Evolutionary conservation across 495 filamentous ascomycete species (phyloP).

Genomic region (Hyaloscypha finlandica): DNA sequence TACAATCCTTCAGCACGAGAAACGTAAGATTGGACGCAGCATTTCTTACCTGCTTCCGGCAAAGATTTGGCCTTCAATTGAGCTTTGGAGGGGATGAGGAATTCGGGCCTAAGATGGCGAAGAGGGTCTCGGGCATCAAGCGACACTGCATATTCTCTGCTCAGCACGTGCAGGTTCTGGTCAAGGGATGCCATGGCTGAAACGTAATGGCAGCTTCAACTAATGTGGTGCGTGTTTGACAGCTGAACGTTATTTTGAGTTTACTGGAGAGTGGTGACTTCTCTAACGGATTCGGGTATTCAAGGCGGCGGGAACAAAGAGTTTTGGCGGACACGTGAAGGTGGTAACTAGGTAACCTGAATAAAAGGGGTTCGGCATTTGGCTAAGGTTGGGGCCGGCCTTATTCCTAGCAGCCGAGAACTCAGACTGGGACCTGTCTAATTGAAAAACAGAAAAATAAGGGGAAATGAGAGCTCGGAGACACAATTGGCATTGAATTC

Average conservation of each 20-base stretch:
- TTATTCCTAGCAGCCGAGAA: neutral
- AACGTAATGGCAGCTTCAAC: constrained; percentile 22
- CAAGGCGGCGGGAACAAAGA: neutral
- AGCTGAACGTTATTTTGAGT: constrained; percentile 1
- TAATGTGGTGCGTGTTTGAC: neutral
- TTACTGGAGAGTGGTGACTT: neutral
- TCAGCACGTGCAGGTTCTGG: constrained; percentile 27
- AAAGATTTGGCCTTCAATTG: constrained; percentile 72
- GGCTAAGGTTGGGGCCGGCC: neutral
- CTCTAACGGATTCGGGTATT: neutral
- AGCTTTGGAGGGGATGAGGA: constrained; percentile 78
- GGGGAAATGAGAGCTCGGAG: no score
- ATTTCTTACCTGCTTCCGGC: constrained; percentile 32
- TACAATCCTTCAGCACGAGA: neutral
- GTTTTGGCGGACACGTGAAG: neutral
- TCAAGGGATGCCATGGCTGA: constrained; percentile 34
- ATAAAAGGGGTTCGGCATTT: neutral
- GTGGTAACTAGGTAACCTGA: neutral
- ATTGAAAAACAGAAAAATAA: neutral
- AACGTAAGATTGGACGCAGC: neutral
- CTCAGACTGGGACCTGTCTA: neutral
- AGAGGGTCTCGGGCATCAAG: constrained; percentile 74
- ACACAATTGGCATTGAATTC: neutral
- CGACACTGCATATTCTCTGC: constrained; percentile 57
- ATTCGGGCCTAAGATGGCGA: constrained; percentile 68